phyloP scores from a whole-genome alignment of 805 yeast genomes.

The Ogataea philodendri region DNA sequence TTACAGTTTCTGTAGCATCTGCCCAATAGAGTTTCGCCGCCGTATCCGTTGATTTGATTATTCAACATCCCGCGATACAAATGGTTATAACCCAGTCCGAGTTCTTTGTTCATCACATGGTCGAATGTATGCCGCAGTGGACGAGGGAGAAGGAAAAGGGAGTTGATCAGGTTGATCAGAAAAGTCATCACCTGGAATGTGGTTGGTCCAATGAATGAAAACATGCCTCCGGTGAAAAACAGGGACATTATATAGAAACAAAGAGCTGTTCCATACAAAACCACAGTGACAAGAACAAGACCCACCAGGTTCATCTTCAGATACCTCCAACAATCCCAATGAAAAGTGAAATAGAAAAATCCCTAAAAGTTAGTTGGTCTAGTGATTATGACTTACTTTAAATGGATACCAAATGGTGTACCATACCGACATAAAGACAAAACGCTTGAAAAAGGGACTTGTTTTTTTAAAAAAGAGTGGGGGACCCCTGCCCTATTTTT shows the following conservation, averaged over 20 bases:
- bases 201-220: constrained; percentile 25
- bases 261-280: constrained; percentile 21
- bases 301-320: constrained; percentile 26
- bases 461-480: constrained; percentile 1
- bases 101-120: constrained; percentile 25
- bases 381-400: constrained; percentile 11
- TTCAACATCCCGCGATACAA: constrained; percentile 28
- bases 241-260: constrained; percentile 17
- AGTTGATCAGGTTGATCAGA: constrained; percentile 30
- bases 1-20: constrained; percentile 18
- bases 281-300: constrained; percentile 19
- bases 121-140: constrained; percentile 35
- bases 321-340: constrained; percentile 27
- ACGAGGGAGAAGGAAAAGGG: constrained; percentile 31
- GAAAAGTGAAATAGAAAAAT: constrained; percentile 24
- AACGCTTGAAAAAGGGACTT: constrained; percentile 2
- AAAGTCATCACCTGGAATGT: constrained; percentile 33
- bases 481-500: constrained; percentile 3
- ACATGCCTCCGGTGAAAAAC: constrained; percentile 27
- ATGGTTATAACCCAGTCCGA: constrained; percentile 21
- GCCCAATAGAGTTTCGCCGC: constrained; percentile 31
- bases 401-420: constrained; percentile 16
- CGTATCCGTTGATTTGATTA: constrained; percentile 24
- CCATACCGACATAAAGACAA: constrained; percentile 13
- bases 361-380: constrained; percentile 23